Evolutionary conservation across 2,329 filamentous ascomycete genomes (phyloP).

Genomic region (Nothophoma quercina): DNA sequence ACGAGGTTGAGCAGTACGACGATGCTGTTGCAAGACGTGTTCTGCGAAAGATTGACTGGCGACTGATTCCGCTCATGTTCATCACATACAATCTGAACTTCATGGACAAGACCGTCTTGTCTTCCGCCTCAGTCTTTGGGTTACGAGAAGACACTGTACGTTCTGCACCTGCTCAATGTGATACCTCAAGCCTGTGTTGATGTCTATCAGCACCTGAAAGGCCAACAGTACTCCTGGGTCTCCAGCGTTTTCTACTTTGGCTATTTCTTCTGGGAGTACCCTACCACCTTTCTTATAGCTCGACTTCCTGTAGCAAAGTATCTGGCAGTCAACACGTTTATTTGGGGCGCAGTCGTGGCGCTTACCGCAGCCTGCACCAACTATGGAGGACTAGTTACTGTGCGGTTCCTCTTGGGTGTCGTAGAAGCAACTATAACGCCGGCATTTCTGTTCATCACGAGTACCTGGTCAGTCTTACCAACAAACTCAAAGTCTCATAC

Average conservation of each 20-base stretch:
- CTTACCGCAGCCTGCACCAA: slow-evolving; percentile 4
- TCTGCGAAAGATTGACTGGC: slow-evolving; percentile 64
- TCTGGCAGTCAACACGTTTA: slow-evolving; percentile 2
- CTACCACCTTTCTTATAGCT: slow-evolving; percentile 5
- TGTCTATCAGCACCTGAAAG: background rate
- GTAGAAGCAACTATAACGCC: slow-evolving; percentile 11
- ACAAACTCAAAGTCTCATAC: slow-evolving; percentile 8
- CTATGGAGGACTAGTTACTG: slow-evolving; percentile 3
- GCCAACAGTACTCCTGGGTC: slow-evolving; percentile 11
- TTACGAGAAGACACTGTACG: slow-evolving; percentile 40
- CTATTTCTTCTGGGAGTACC: slow-evolving; percentile 12
- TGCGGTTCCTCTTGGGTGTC: slow-evolving; percentile 11
- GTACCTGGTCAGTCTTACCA: slow-evolving; percentile 32
- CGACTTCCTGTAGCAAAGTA: slow-evolving; percentile 4
- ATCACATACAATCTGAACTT: slow-evolving; percentile 67
- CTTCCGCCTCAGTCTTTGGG: slow-evolving; percentile 64
- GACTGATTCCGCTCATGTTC: slow-evolving; percentile 65
- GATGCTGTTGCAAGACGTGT: slow-evolving; percentile 46
- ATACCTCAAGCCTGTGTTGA: background rate
- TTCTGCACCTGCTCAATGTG: background rate
- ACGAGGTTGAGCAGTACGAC: background rate
- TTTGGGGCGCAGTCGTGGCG: slow-evolving; percentile 4
- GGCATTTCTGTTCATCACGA: slow-evolving; percentile 37
- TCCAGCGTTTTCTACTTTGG: slow-evolving; percentile 10
- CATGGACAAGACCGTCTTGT: slow-evolving; percentile 64